Conservation (phyloP, 805 yeast species). For the Pichia sporocuriosa region DNA sequence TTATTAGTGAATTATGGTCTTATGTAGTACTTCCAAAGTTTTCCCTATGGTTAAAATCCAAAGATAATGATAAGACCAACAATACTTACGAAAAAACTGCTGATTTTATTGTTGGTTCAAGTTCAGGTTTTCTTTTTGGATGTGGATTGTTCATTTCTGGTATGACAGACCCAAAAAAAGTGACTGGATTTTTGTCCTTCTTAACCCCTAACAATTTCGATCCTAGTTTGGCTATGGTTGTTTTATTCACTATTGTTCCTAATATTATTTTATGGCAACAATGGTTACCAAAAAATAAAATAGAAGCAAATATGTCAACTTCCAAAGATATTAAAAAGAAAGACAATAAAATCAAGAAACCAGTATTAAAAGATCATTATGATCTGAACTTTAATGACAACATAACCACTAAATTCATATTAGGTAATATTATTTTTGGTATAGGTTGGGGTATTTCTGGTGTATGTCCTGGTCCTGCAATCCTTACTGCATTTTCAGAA, state of each 20-base stretch:
- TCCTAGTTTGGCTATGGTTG: slow-evolving; percentile 41
- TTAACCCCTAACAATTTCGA: slow-evolving; percentile 33
- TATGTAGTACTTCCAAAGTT: slow-evolving; percentile 27
- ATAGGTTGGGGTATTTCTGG: slow-evolving; percentile 49
- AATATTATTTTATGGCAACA: slow-evolving; percentile 34
- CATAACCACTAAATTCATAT: slow-evolving; percentile 27
- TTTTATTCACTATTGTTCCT: slow-evolving; percentile 39
- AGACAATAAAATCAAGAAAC: slow-evolving; percentile 8
- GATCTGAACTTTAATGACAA: slow-evolving; percentile 22
- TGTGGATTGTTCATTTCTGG: slow-evolving; percentile 42
- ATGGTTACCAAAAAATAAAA: slow-evolving; percentile 16
- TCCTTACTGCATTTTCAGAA: slow-evolving; percentile 27
- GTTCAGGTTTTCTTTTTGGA: slow-evolving; percentile 34
- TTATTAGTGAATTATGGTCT: slow-evolving; percentile 12
- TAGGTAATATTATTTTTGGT: slow-evolving; percentile 42
- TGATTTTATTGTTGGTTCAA: slow-evolving; percentile 17
- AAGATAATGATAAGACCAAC: neutral
- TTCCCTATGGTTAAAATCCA: slow-evolving; percentile 7
- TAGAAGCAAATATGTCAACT: neutral
- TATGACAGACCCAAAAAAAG: slow-evolving; percentile 38
- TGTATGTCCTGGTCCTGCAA: slow-evolving; percentile 49
- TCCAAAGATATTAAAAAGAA: neutral
- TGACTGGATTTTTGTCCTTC: slow-evolving; percentile 40
- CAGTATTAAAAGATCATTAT: slow-evolving; percentile 20
- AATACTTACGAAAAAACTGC: slow-evolving; percentile 9